These are phyloP conservation scores for Monilinia laxa DNA, from an alignment of 2,329 filamentous ascomycete species.

Conservation along the genomic window DNA sequence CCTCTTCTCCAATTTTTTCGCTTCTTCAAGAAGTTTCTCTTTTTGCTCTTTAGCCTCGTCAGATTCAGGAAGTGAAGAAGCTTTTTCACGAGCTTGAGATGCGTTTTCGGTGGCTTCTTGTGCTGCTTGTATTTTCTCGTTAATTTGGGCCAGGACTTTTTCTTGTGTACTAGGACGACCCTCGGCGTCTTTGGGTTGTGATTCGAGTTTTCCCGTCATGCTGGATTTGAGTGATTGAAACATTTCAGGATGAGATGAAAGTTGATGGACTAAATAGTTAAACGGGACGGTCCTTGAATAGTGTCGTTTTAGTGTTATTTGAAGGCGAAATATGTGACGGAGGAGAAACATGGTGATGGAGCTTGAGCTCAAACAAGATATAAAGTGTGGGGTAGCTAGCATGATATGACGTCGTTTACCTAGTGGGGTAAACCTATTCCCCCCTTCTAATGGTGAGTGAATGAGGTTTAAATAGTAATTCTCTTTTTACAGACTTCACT, in stretches of 20 bases:
- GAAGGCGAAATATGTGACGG: not conserved
- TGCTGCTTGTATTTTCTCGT: constrained; percentile 22
- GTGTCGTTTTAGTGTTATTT: not conserved
- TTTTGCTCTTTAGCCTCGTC: constrained; percentile 28
- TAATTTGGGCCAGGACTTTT: constrained; percentile 28
- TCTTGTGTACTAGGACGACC: constrained; percentile 23
- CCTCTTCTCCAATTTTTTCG: constrained; percentile 29
- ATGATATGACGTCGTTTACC: constrained; percentile 20
- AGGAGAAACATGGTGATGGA: not conserved
- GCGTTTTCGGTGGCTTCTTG: constrained; percentile 26
- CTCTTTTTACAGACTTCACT: too few species aligned
- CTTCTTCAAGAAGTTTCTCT: constrained; percentile 26
- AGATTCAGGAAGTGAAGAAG: constrained; percentile 22
- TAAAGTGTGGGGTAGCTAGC: constrained; percentile 19
- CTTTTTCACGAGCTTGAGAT: constrained; percentile 18
- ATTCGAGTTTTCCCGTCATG: constrained; percentile 7
- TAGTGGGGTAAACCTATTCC: not conserved
- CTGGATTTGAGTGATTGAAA: constrained; percentile 14
- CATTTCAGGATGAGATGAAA: not conserved
- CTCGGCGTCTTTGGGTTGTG: constrained; percentile 15
- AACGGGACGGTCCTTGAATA: not conserved
- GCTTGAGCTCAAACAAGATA: constrained; percentile 17
- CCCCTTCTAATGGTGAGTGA: too few species aligned
- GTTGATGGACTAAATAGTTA: not conserved
- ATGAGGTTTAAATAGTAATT: too few species aligned